phyloP scores from a whole-genome alignment of 208 protist genomes.

The Wallacemonas collosoma region DNA sequence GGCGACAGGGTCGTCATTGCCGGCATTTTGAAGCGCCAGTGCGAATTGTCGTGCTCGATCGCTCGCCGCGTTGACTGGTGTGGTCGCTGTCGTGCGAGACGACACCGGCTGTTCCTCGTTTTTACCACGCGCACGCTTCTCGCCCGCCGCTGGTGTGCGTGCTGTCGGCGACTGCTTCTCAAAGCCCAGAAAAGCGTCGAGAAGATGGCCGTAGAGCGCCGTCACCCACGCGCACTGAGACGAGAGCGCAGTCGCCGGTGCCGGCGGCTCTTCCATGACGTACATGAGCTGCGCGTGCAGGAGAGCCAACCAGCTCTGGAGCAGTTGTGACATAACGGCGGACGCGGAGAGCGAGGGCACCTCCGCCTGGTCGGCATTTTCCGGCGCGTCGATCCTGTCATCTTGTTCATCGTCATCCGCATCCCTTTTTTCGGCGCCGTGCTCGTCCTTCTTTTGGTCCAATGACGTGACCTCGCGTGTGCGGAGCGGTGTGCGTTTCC shows the following conservation, averaged over 20 bases:
- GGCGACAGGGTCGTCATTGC: neutral
- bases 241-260: neutral
- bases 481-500: neutral
- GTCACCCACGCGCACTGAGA: conserved; percentile 1
- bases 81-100: no score
- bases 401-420: neutral
- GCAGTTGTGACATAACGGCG: neutral
- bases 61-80: neutral
- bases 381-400: neutral
- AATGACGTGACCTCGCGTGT: neutral
- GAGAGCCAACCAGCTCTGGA: conserved; percentile 2
- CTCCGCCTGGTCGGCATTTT: no score
- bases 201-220: conserved; percentile 13
- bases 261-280: neutral
- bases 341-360: neutral
- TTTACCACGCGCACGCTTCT: neutral
- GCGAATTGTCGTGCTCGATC: neutral
- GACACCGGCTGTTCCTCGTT: neutral
- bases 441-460: neutral
- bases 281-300: neutral
- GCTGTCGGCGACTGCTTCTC: neutral
- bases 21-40: neutral
- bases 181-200: conserved; percentile 7
- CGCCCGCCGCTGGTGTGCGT: neutral
- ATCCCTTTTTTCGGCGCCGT: neutral